Base-by-base conservation (phyloP, 768 basidiomycete species). In the Trametes cubensis region DNA sequence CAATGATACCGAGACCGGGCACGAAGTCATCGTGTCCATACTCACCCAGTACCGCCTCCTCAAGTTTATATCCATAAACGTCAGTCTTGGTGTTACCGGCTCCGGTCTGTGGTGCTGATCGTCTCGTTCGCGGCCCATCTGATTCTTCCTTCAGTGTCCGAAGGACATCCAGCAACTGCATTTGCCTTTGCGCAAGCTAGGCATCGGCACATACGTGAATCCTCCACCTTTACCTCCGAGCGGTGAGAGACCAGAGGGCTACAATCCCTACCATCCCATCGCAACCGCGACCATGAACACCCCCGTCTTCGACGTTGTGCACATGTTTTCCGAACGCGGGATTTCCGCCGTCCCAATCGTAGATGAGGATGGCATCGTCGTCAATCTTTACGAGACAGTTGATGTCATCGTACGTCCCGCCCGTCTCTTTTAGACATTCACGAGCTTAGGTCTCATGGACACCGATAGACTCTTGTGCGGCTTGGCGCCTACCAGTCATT, bases 1-100 rank as follows among this genome's bases (percentile, higher is more conserved):
- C 71, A 82, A 86, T 62, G 97, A 98, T 72, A 83, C 91, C 1
- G 93, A 94, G 73, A 98, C 96, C 3, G 92, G 92, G 10, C 94
- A 96, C 56, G 95, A 98, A 76, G 88, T 98, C 45, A 93, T 99
- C 69, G 88, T 98, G 23, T 94, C 92, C 23, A 95, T 98, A 5
- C 79, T 99, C 59, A 99, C 97, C 0, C 97, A 98, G 74, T 99
- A 99, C 71, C 86, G 97, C 39, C 89, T 98, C 17, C 88, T 99
- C 77, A 98, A 98, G 75, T 98, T 98, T 75, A 95, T 99, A 62
- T 87, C 97, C 38, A 95, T 96, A 71, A 99, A 98, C 76, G 96
- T 96, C 70, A 58, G 85, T 77, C 21, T 18, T 34, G 2, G 21
- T 42, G n/a, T 38, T 46, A 15, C 5, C 25, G n/a, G 17, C 44